Conservation (phyloP, 352 stramenopile species). For the Hyaloperonospora arabidopsidis region DNA sequence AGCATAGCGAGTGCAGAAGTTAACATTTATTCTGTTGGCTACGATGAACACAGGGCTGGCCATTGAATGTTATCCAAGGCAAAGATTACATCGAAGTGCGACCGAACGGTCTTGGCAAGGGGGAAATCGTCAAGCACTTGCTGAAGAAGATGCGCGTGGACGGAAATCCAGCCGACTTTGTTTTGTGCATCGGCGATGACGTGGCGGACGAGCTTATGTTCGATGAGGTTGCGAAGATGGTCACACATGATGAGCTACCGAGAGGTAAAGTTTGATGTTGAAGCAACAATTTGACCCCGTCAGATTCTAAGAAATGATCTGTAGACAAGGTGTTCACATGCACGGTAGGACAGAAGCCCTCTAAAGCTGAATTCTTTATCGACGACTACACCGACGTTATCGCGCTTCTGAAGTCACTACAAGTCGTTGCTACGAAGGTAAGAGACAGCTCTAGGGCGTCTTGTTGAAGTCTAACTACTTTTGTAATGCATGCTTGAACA, state of each 20-base stretch:
- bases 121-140: conserved; percentile 90
- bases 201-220: conserved; percentile 98
- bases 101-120: conserved; percentile 95
- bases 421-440: conserved; percentile 72
- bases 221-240: conserved; percentile 55
- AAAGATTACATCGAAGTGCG: conserved; percentile 98
- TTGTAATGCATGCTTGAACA: conserved; percentile 13
- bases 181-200: conserved; percentile 96
- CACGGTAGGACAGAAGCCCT: conserved; percentile 97
- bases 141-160: conserved; percentile 70
- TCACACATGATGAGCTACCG: conserved; percentile 27
- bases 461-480: not conserved
- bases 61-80: conserved; percentile 69
- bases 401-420: conserved; percentile 81
- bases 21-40: conserved; percentile 2
- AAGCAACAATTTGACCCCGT: not conserved
- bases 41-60: conserved; percentile 41
- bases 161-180: conserved; percentile 88
- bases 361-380: conserved; percentile 93
- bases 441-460: not conserved
- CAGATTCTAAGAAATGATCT: conserved; percentile 10
- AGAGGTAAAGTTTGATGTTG: conserved; percentile 28
- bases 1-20: not conserved
- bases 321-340: conserved; percentile 89
- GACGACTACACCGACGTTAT: conserved; percentile 94